These are phyloP conservation scores for Torulaspora maleeae DNA, from an alignment of 805 yeast genomes.

Conservation along the genomic window DNA sequence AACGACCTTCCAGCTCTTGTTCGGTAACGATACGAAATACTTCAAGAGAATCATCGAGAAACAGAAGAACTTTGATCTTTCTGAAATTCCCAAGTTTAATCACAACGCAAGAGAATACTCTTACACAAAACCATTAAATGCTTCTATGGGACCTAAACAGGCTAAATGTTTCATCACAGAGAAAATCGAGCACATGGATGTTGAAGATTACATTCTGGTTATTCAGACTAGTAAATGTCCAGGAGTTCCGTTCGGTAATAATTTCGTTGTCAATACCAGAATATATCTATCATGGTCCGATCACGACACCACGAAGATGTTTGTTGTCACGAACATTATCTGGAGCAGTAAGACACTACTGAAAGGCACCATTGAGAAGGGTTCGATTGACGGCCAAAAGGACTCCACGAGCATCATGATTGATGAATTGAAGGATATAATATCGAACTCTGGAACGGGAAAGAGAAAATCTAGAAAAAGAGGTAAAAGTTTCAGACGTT, in stretches of 20 bases:
- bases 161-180: conserved; percentile 61
- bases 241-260: conserved; percentile 70
- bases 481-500: conserved; percentile 5
- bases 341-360: conserved; percentile 79
- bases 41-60: conserved; percentile 44
- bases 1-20: conserved; percentile 50
- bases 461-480: conserved; percentile 18
- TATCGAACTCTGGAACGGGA: conserved; percentile 23
- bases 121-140: conserved; percentile 56
- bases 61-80: conserved; percentile 60
- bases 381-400: conserved; percentile 70
- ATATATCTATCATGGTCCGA: conserved; percentile 60
- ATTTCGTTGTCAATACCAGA: conserved; percentile 58
- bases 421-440: conserved; percentile 37
- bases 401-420: conserved; percentile 47
- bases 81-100: conserved; percentile 44
- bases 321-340: conserved; percentile 52
- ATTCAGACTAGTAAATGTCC: conserved; percentile 58
- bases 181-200: conserved; percentile 46
- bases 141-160: conserved; percentile 68
- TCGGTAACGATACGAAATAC: conserved; percentile 55
- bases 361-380: conserved; percentile 70
- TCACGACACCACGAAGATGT: conserved; percentile 48
- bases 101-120: conserved; percentile 45
- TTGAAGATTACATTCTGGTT: conserved; percentile 41